A percentile compares a stretch with the other conserved stretches of the same genome.
These are phyloP conservation scores for Dryas integrifolia DNA, from an alignment of 331 rosid species.

Conservation along the genomic window DNA sequence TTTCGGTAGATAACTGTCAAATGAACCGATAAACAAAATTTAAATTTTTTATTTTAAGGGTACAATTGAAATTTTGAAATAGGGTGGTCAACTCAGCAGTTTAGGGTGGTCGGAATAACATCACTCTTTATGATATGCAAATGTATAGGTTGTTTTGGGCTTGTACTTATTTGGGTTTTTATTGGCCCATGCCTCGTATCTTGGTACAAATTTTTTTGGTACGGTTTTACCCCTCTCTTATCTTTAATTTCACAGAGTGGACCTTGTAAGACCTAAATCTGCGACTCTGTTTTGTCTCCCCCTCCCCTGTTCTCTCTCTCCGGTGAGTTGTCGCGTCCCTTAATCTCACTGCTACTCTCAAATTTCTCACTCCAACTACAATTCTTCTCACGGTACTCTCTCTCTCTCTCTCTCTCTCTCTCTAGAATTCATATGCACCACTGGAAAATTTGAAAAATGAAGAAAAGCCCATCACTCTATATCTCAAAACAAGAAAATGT, in stretches of 20 bases:
- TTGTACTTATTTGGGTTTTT: too few relatives aligned
- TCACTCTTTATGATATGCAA: too few relatives aligned
- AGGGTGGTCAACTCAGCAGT: too few relatives aligned
- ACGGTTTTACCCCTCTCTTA: not conserved
- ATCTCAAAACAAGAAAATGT: not conserved
- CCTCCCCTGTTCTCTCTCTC: not conserved
- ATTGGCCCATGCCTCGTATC: too few relatives aligned
- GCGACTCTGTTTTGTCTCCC: not conserved
- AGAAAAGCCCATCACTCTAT: not conserved
- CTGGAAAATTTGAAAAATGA: not conserved
- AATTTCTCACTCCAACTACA: too few relatives aligned
- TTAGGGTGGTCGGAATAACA: too few relatives aligned
- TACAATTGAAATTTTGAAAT: too few relatives aligned
- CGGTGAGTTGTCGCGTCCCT: not conserved
- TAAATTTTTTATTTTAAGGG: too few relatives aligned
- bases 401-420: not conserved
- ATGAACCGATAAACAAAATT: too few relatives aligned
- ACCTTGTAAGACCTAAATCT: slow-evolving; percentile 10
- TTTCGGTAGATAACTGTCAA: too few relatives aligned
- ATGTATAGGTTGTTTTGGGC: too few relatives aligned
- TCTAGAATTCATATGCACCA: not conserved
- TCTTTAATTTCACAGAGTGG: not conserved
- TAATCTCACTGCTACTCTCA: not conserved
- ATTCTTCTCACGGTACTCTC: not conserved
- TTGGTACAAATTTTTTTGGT: not conserved